phyloP scores from a whole-genome alignment of 2,329 filamentous ascomycete species.

The Venturiaceae sp. region DNA sequence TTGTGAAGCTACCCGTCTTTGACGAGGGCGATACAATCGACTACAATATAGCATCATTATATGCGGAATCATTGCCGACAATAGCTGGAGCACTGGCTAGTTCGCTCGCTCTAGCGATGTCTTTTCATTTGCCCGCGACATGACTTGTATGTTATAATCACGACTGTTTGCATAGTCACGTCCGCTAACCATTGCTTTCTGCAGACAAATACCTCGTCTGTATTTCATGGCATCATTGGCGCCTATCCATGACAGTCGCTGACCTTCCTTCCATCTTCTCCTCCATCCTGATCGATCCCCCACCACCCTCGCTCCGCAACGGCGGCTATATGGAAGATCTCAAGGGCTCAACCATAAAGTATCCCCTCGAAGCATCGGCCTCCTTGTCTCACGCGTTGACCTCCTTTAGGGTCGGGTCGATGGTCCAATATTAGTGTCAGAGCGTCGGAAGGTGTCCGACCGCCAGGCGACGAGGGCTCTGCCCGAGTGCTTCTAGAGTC shows the following conservation, averaged over 20 bases:
- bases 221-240: slow-evolving; percentile 12
- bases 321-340: slow-evolving; percentile 11
- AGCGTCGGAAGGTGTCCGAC: too few relatives aligned
- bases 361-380: too few relatives aligned
- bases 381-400: too few relatives aligned
- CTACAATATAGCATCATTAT: slow-evolving; percentile 12
- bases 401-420: too few relatives aligned
- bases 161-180: slow-evolving; percentile 7
- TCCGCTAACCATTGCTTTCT: slow-evolving; percentile 9
- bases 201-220: slow-evolving; percentile 12
- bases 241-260: slow-evolving; percentile 10
- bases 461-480: too few relatives aligned
- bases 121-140: slow-evolving; percentile 11
- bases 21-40: slow-evolving; percentile 12
- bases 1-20: slow-evolving; percentile 12
- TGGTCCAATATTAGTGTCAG: too few relatives aligned
- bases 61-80: slow-evolving; percentile 12
- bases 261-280: slow-evolving; percentile 12
- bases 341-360: too few relatives aligned
- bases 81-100: slow-evolving; percentile 12
- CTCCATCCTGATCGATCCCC: slow-evolving; percentile 12
- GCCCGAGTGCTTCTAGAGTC: too few relatives aligned
- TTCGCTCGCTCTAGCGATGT: slow-evolving; percentile 11
- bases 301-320: slow-evolving; percentile 11
- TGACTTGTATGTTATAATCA: slow-evolving; percentile 9